Evolutionary conservation across 1,139 yeast species (phyloP), one percentile per base, ranked within the genome.

Genomic region (Eremothecium sinecaudum): DNA sequence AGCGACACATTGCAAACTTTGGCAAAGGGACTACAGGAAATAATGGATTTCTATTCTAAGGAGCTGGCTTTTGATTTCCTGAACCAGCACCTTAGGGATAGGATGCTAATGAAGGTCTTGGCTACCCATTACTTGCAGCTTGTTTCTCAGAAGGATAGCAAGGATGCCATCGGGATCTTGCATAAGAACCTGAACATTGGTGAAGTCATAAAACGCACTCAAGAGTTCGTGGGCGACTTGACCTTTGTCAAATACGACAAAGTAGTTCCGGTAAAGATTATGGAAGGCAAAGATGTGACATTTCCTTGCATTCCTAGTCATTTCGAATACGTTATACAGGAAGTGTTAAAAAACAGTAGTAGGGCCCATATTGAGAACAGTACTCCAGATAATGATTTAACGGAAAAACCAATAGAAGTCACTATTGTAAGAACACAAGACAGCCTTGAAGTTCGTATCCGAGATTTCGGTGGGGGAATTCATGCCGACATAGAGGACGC

Each of bases 381-480:
- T 23, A 62, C 55, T 17, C 40, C 52, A 1, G 48, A 31, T n/a
- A 34, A 26, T 11, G 37, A 36, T 17, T 24, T 38, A 15, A 66
- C 71, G 4, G 58, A 62, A 1, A 69, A 66, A 12, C 92, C 94
- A 1, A 73, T 87, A 1, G 65, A 71, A 35, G 70, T 80, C 2
- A 75, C 93, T 1, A 69, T 87, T 4, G 73, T 81, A 13, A 67
- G 72, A 37, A 59, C 33, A 50, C 37, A 41, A 24, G 31, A 39
- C n/a, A 54, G 53, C 14, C 54, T 80, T 41, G 82, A 77, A 40
- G 65, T 87, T 9, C 66, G 95, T 39, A 66, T 87, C 27, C 66
- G 94, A 31, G 98, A 87, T 58, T 71, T 73, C 39, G 98, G 96
- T 7, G 84, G 86, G 40, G 98, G 98, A 3, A 82, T 90, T 16